These are phyloP conservation scores for Trichoderma arundinaceum DNA, from an alignment of 2,329 filamentous ascomycete species.

Conservation along the genomic window DNA sequence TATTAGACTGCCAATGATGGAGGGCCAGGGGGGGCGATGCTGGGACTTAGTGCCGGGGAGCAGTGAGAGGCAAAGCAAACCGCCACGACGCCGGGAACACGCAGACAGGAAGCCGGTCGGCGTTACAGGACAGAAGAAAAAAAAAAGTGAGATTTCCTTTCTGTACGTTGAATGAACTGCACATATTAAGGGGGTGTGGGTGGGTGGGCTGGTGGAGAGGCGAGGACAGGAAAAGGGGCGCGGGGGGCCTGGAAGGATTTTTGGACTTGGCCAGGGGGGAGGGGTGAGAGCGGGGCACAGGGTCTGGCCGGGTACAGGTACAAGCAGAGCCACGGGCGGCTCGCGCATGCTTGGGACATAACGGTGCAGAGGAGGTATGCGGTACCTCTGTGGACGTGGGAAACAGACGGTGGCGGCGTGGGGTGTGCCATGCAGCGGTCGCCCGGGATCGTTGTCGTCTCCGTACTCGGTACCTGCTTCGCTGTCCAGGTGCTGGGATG, in stretches of 20 bases:
- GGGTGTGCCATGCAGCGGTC: neutral
- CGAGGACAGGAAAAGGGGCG: conserved; percentile 13
- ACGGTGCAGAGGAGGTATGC: no score
- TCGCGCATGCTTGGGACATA: no score
- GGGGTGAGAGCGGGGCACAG: no score
- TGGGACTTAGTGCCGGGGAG: no score
- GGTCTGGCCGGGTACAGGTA: neutral
- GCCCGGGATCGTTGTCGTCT: no score
- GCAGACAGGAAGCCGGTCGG: conserved; percentile 19
- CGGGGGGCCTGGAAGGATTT: conserved; percentile 19
- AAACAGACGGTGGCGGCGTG: conserved; percentile 2
- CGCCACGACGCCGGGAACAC: conserved; percentile 19
- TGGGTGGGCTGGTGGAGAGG: conserved; percentile 20
- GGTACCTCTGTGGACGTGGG: neutral
- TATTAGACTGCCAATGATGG: neutral
- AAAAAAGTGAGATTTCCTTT: conserved; percentile 8
- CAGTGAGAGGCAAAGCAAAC: conserved; percentile 10
- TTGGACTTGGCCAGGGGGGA: no score
- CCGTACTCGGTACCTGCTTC: conserved; percentile 17
- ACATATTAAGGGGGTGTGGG: conserved; percentile 28
- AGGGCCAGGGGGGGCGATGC: neutral
- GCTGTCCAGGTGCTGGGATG: conserved; percentile 9
- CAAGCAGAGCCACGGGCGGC: no score
- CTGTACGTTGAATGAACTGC: conserved; percentile 22
- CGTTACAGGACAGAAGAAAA: neutral